Base-by-base conservation (phyloP, 345 rosid genomes). In the Hevea brasiliensis region DNA sequence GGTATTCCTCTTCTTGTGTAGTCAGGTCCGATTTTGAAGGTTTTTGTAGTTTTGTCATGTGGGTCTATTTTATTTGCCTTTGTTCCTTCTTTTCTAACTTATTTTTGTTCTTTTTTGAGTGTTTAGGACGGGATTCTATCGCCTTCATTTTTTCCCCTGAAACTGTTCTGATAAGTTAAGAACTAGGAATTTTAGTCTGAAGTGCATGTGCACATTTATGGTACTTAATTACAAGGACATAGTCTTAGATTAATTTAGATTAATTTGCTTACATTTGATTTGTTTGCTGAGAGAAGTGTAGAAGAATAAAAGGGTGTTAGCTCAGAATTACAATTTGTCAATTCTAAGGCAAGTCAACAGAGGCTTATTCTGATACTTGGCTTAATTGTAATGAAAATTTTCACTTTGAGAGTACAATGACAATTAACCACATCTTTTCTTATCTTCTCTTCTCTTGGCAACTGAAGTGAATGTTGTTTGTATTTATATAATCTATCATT, bases 1-100 rank as follows among this genome's bases (percentile, higher is more conserved):
- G 78, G 71, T 70, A 32, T 81, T 65, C 51, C 20, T 69, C 45
- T 11, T 35, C 58, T 72, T 53, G 23, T 48, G 53, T 27, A 21
- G 8, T 63, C 11, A 70, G 62, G 55, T 59, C 17, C 58, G 68
- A 20, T 69, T 67, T 69, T 37, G 21, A 29, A 45, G 32, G 62
- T 78, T 10, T 14, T 48, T 18, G 5, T 61, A n/a, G 51, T 60
- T 71, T 63, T 55, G 63, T 66, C 65, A 74, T 20, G 56, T 23
- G 15, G 9, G 20, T 50, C n/a, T 12, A 4, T 42, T 68, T 41
- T 72, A 12, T 70, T 29, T 75, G 26, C 69, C 51, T 40, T 24
- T 24, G 27, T 7, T 48, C 12, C 45, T 14, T 37, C 29, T 18
- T 26, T 7, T 27, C 56, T 40, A 5, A 7, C 54, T 15, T n/a